Base-by-base conservation (phyloP, 75 land plant species). In the Sequoia sempervirens region DNA sequence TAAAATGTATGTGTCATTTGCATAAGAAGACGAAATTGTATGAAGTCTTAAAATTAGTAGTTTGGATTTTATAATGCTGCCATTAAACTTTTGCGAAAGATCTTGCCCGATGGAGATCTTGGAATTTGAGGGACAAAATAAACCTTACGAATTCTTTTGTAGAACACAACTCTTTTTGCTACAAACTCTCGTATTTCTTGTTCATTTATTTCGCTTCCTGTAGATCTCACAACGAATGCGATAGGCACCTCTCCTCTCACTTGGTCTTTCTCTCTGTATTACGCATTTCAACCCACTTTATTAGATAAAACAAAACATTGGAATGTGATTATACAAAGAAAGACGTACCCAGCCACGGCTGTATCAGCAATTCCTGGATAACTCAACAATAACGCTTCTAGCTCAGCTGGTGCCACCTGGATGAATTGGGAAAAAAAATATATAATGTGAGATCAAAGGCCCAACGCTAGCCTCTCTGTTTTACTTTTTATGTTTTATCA, bases 381-480 rank as follows among this genome's bases (percentile, higher is more conserved):
- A 81, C 80, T 84, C 1, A 90, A 47, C 13, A 96, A 86, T n/a
- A 96, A 85, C 0, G 90, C 90, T 84, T 96, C 98, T 32, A 96
- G 84, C 86, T 96, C 98, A 36, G 97, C 98, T 10, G 98, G 97
- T 1, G 98, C 90, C 38, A 96, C 98, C 96, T 94, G 84, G 15
- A 61, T 23, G 53, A 50, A 50, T 11, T 12, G 14, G 13, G 2
- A 50, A 50, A 50, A 43, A 6, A 43, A 43, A 43, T n/a, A 43
- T 40, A 40, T 43, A 43, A 43, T 43, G 46, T 43, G 7, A 43
- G 46, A 43, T 43, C 46, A 43, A 43, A 43, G 46, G 46, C 6
- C 0, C 46, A 43, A 6, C 46, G 0, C 7, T 6, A 43, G 7
- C 7, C 7, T 43, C 46, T 43, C 46, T 43, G 46, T 43, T 43